Base-by-base conservation (phyloP, 768 basidiomycete species). In the Neoboletus brunneissimus region DNA sequence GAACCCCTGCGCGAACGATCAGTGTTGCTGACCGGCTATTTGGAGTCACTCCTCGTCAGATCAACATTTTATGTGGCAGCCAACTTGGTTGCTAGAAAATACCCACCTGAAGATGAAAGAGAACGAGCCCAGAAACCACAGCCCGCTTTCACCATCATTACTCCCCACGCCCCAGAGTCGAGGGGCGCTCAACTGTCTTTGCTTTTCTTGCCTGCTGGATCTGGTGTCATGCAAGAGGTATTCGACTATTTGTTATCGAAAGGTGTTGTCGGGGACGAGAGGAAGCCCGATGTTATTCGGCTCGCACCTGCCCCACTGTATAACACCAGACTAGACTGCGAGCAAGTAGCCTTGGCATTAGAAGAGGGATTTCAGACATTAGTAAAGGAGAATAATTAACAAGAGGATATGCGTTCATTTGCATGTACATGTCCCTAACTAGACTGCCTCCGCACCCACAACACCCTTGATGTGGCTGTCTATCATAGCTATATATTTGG, bases 241-340 rank as follows among this genome's bases (percentile, higher is more conserved):
- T 83, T 85, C 57, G 71, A 80, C 50, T 76, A 73, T 40, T 71
- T 98, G 65, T 74, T 78, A 22, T 77, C 79, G 57, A 72, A 77
- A 49, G 97, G 97, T 7, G 88, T 99, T 15, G 80, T 97, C 50
- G 95, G 92, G 11, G 97, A 99, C 72, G 91, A 96, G 72, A 77
- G 97, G 66, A 76, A 86, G 65, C 96, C 97, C 27, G 89, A 93
- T 67, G 92, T 98, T 49, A 94, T 99, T 63, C 82, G 97, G 11
- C 74, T 98, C 44, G 83, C 93, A 58, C 94, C 95, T 46, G 79
- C 80, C 16, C 89, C 95, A 34, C 75, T 98, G 68, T 99, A 98
- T 72, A 97, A 89, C 69, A 87, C 87, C 13, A 77, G 85, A 62
- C 73, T 76, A 61, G 97, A 99, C 63, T 89, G 89, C 58, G 81